Evolutionary conservation across 768 basidiomycete genomes (phyloP).

Genomic region (Auricularia heimuer): DNA sequence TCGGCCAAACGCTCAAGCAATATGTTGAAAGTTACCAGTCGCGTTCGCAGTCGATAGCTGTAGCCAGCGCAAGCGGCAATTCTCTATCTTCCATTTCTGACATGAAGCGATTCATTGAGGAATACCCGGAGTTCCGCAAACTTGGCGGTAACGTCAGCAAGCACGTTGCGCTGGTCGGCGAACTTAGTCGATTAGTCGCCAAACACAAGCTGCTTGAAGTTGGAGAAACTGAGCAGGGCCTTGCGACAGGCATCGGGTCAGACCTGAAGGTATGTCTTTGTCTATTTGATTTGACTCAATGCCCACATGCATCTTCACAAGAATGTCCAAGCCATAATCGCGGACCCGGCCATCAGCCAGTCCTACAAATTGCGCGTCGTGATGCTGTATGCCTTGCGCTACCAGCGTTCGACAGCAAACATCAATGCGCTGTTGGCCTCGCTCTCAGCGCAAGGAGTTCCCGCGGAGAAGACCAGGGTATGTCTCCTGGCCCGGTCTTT

Average conservation of each 20-base stretch:
- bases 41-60: conserved; percentile 63
- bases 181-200: conserved; percentile 84
- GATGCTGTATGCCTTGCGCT: conserved; percentile 86
- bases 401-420: conserved; percentile 78
- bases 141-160: conserved; percentile 98
- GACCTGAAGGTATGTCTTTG: conserved; percentile 62
- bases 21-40: conserved; percentile 93
- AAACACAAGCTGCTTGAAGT: conserved; percentile 78
- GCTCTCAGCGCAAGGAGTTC: conserved; percentile 23
- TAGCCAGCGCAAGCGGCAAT: conserved; percentile 25
- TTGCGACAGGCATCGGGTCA: conserved; percentile 84
- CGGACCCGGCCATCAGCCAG: conserved; percentile 53
- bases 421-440: conserved; percentile 58
- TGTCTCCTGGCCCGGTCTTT: neutral
- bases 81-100: conserved; percentile 89
- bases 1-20: conserved; percentile 81
- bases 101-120: conserved; percentile 97
- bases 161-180: conserved; percentile 94
- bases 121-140: conserved; percentile 95
- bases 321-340: conserved; percentile 75
- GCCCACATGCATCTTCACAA: conserved; percentile 19
- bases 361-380: conserved; percentile 85
- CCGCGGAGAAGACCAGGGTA: conserved; percentile 12
- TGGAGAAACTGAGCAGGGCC: conserved; percentile 91
- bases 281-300: neutral